A percentile compares a stretch with the other conserved stretches of the same genome.
Evolutionary conservation across 805 yeast species (phyloP).

Genomic region (Kuraishia cidri): DNA sequence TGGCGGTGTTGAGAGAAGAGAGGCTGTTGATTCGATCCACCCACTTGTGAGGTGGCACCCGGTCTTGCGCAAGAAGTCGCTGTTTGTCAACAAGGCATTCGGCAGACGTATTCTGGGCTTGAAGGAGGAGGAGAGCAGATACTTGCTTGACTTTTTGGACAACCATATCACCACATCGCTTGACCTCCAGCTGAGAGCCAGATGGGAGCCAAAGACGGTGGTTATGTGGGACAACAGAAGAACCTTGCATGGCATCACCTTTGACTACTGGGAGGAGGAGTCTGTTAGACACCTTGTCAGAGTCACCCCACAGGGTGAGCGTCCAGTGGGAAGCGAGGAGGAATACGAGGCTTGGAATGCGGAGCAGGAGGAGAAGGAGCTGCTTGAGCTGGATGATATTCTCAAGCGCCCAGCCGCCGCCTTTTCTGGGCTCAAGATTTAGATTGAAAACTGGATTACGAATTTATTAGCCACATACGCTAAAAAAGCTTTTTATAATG

Average conservation of each 20-base stretch:
- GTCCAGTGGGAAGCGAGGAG: conserved; percentile 34
- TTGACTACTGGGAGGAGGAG: conserved; percentile 33
- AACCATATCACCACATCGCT: conserved; percentile 39
- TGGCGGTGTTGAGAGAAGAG: conserved; percentile 61
- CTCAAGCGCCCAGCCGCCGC: too few species aligned
- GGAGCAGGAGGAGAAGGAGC: too few species aligned
- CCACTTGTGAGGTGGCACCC: conserved; percentile 72
- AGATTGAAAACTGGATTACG: too few species aligned
- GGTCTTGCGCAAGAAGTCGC: conserved; percentile 52
- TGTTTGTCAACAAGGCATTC: conserved; percentile 52
- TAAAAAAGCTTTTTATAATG: too few species aligned
- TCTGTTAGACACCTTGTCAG: conserved; percentile 60
- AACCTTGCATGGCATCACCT: conserved; percentile 36
- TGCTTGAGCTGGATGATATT: too few species aligned
- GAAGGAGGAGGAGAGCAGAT: conserved; percentile 62
- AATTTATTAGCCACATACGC: too few species aligned
- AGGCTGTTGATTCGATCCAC: conserved; percentile 52
- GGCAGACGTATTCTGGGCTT: conserved; percentile 64
- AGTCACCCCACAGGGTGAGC: conserved; percentile 65
- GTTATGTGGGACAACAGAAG: conserved; percentile 48
- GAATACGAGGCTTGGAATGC: conserved; percentile 29
- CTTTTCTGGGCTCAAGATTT: too few species aligned
- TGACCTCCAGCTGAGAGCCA: conserved; percentile 43
- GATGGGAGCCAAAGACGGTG: conserved; percentile 40
- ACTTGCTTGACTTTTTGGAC: conserved; percentile 46